phyloP scores from a whole-genome alignment of 371 early-diverging fungal species.

The Nosema bombycis region DNA sequence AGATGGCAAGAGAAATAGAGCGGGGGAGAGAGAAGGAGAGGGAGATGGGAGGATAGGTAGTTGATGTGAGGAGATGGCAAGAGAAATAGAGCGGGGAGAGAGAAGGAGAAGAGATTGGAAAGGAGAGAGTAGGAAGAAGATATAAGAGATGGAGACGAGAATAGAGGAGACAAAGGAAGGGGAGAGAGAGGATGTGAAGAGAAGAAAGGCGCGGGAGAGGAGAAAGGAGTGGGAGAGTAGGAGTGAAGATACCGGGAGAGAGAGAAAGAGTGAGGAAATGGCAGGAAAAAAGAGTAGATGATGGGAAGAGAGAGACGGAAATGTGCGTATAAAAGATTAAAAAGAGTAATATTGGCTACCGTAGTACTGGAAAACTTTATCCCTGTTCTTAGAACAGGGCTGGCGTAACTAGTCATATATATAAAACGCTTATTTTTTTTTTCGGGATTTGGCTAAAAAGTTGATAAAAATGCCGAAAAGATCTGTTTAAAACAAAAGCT shows the following conservation, averaged over 20 bases:
- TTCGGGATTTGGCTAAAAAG: no score
- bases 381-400: no score
- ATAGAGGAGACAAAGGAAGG: neutral
- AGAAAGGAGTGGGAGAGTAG: conserved; percentile 7
- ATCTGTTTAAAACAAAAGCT: no score
- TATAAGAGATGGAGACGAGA: conserved; percentile 10
- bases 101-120: neutral
- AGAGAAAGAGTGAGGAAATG: no score
- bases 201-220: neutral
- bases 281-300: no score
- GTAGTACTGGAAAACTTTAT: no score
- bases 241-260: no score
- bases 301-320: neutral
- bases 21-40: neutral
- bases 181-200: no score
- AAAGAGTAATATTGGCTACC: neutral
- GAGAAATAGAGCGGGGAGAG: neutral
- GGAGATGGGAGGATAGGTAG: neutral
- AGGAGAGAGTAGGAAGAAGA: no score
- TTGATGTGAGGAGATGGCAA: neutral
- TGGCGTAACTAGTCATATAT: conserved; percentile 10
- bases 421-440: neutral
- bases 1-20: neutral
- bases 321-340: conserved; percentile 7
- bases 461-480: no score